A percentile compares a stretch with the other conserved stretches of the same genome.
These are phyloP conservation scores for Flaveria floridana DNA, from an alignment of 140 eudicot species.

Conservation along the genomic window DNA sequence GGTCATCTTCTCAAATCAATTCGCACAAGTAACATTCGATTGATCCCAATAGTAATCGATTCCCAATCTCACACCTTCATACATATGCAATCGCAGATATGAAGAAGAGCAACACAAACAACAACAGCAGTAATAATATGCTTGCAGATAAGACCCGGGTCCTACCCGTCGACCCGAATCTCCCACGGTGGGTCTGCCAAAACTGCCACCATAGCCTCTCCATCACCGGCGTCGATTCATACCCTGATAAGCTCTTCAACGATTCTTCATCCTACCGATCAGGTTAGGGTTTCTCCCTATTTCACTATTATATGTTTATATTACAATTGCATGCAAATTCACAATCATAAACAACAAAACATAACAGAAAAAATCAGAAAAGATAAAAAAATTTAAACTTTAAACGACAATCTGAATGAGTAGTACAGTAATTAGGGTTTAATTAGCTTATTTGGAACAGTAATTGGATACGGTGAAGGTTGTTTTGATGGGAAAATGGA, in stretches of 20 bases:
- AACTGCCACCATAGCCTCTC: conserved; percentile 84
- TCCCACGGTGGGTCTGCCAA: conserved; percentile 88
- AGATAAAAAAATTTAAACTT: neutral
- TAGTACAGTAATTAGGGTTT: neutral
- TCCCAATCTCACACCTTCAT: neutral
- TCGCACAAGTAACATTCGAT: no score
- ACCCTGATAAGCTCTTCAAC: conserved; percentile 45
- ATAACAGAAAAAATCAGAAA: no score
- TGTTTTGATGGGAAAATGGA: neutral
- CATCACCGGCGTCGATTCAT: conserved; percentile 67
- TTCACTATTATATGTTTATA: no score
- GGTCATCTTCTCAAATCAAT: neutral
- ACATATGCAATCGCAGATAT: neutral
- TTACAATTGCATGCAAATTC: no score
- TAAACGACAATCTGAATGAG: neutral
- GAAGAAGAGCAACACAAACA: neutral
- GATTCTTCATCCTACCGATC: conserved; percentile 44
- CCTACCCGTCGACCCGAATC: conserved; percentile 72
- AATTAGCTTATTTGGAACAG: neutral
- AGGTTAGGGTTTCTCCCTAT: conserved; percentile 40
- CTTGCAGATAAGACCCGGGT: conserved; percentile 55
- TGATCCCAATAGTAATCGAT: neutral
- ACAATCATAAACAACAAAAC: no score
- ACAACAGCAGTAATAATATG: conserved; percentile 26
- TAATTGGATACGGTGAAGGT: neutral